These are phyloP conservation scores for Gossypium rotundifolium DNA, from an alignment of 345 rosid genomes.

Conservation along the genomic window DNA sequence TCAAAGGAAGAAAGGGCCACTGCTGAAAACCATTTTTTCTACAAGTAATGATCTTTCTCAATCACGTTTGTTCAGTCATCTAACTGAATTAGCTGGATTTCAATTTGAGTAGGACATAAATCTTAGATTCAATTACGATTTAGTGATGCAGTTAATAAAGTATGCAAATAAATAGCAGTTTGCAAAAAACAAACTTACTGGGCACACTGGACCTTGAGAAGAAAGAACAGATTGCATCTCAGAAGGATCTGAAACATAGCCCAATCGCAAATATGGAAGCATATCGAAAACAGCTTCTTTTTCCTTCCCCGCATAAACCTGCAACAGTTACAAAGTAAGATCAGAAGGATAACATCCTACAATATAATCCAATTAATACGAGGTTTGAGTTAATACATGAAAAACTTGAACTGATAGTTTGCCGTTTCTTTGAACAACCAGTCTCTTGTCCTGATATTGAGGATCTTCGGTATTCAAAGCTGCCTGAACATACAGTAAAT, in stretches of 20 bases:
- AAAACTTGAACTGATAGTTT: conserved; percentile 72
- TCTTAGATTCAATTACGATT: not conserved
- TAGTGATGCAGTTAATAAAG: not conserved
- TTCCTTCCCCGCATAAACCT: conserved; percentile 84
- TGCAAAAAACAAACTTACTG: conserved; percentile 42
- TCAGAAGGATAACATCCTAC: conserved; percentile 14
- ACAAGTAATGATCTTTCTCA: not conserved
- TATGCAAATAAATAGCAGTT: not conserved
- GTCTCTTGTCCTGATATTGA: conserved; percentile 91
- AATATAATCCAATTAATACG: conserved; percentile 3
- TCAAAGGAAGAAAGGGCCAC: not conserved
- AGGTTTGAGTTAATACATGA: conserved; percentile 38
- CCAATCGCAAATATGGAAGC: conserved; percentile 84
- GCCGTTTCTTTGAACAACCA: conserved; percentile 95
- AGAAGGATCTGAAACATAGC: conserved; percentile 83
- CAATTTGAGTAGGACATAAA: not conserved
- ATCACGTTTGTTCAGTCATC: not conserved
- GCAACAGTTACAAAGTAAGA: conserved; percentile 15
- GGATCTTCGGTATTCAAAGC: conserved; percentile 85
- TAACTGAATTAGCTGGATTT: conserved; percentile 1
- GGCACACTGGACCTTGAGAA: conserved; percentile 93
- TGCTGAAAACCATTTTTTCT: not conserved
- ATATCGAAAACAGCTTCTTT: conserved; percentile 78
- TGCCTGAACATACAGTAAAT: conserved; percentile 45
- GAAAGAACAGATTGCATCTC: conserved; percentile 94